phyloP scores from a whole-genome alignment of 2,329 filamentous ascomycete genomes.

The Pseudogymnoascus sp. region DNA sequence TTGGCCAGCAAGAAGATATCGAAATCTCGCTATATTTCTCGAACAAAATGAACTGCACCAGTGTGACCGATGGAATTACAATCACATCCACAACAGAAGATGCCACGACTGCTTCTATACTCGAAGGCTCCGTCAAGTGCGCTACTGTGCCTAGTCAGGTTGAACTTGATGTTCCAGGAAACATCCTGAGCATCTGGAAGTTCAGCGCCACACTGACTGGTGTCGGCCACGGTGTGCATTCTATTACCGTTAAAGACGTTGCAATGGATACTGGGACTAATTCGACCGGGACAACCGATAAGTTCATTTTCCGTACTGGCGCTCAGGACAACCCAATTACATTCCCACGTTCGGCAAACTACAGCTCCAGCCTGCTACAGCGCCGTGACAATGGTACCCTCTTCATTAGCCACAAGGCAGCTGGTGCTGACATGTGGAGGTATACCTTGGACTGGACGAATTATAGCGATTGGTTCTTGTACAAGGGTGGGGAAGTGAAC shows the following conservation, averaged over 20 bases:
- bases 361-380: constrained; percentile 46
- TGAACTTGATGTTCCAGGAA: constrained; percentile 38
- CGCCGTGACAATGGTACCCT: constrained; percentile 29
- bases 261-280: constrained; percentile 36
- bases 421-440: constrained; percentile 51
- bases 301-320: constrained; percentile 55
- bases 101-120: constrained; percentile 35
- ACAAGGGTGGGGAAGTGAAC: constrained; percentile 42
- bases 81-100: constrained; percentile 46
- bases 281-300: constrained; percentile 37
- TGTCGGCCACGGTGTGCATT: constrained; percentile 54
- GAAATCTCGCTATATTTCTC: constrained; percentile 52
- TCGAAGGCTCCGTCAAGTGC: constrained; percentile 31
- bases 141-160: constrained; percentile 35
- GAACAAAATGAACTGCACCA: constrained; percentile 50
- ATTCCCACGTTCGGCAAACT: constrained; percentile 49
- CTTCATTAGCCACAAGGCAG: constrained; percentile 48
- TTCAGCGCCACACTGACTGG: constrained; percentile 45
- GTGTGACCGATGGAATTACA: constrained; percentile 41
- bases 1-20: constrained; percentile 14
- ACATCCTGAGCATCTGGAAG: constrained; percentile 46
- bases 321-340: constrained; percentile 51
- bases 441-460: constrained; percentile 15
- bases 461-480: constrained; percentile 47
- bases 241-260: constrained; percentile 49